Base-by-base conservation (phyloP, 169 alveolate genomes). In the Plasmodium malariae region DNA sequence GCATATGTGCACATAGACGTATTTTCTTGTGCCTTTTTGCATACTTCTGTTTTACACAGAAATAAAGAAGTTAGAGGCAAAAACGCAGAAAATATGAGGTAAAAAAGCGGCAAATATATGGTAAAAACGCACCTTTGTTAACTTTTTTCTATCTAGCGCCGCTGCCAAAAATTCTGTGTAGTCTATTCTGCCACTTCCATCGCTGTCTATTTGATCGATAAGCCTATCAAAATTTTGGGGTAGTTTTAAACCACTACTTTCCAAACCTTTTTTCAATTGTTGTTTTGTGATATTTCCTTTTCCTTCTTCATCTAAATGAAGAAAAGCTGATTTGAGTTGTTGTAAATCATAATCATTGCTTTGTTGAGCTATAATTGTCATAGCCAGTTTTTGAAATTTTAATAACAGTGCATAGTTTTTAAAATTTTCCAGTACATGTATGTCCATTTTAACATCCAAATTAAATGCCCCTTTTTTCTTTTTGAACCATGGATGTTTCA, bases 401-500 rank as follows among this genome's bases (percentile, higher is more conserved):
- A 83, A 45, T 49, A 83, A 36, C 2, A 83, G 63, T 40, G 74
- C 91, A 68, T 83, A 83, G 21, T 65, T 68, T 28, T 83, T 83
- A 30, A 83, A 54, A 51, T 83, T 83, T 54, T 83, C 91, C 34
- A 83, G 30, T 7, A 83, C 91, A 32, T 83, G 91, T 37, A 65
- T 83, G 14, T 83, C 91, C 65, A 83, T 68, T 67, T 83, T 83
- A 9, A 55, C 65, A 7, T 83, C 78, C 26, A 83, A 26, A 34
- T 49, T 54, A 24, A 67, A 83, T 6, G 71, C 48, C 14, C 83
- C 12, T 21, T 48, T 57, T 43, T 68, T 83, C n/a, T 87, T 90
- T 54, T 76, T 73, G 73, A 97, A 94, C 98, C 98, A 96, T 28
- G 95, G 96, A 88, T 96, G 98, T 37, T 94, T 88, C 6, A 96